Evolutionary conservation across 2,329 filamentous ascomycete species (phyloP), one percentile per base, ranked within the genome.

Genomic region (Fusarium sp.): DNA sequence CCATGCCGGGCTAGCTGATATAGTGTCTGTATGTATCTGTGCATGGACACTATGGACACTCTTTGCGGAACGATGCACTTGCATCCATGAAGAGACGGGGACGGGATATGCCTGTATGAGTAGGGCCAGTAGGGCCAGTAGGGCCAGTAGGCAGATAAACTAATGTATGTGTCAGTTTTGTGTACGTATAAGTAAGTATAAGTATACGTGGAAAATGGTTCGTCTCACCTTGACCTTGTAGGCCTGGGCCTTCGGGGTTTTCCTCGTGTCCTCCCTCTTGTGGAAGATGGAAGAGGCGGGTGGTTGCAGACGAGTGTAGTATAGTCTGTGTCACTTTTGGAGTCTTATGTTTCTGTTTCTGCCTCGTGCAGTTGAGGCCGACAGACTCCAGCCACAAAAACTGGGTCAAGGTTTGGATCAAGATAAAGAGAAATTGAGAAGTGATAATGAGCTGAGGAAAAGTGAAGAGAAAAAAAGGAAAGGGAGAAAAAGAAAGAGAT

Each of bases 1-100:
- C 71, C 72, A 74, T 74, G 62, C 35, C 67, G 67, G 68, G 69
- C 70, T 59, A 58, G 44, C 55, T 53, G 54, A 60, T 58, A 68
- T 61, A 59, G 46, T 30, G 23, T 46, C 30, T 35, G 23, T n/a
- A 17, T 44, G 41, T 17, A 17, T 37, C 33, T 37, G 33, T n/a
- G 48, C 52, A 55, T 48, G 23, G 32, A 30, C 6, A 23, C 23
- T 23, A 23, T 7, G 23, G 23, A 43, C 41, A 54, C 57, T 63
- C 41, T 68, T 70, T 70, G 71, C 50, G 44, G 46, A 64, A 63
- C 59, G 59, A 70, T 59, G 55, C 62, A 63, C 71, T 73, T 61
- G 58, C 63, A 70, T 72, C 65, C 65, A 71, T 72, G 51, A 69
- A 69, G 68, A 60, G 57, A 63, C 56, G 44, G 66, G 64, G 64